Conservation (phyloP, 1,139 yeast genomes). For the Hyphopichia buzzinii region DNA sequence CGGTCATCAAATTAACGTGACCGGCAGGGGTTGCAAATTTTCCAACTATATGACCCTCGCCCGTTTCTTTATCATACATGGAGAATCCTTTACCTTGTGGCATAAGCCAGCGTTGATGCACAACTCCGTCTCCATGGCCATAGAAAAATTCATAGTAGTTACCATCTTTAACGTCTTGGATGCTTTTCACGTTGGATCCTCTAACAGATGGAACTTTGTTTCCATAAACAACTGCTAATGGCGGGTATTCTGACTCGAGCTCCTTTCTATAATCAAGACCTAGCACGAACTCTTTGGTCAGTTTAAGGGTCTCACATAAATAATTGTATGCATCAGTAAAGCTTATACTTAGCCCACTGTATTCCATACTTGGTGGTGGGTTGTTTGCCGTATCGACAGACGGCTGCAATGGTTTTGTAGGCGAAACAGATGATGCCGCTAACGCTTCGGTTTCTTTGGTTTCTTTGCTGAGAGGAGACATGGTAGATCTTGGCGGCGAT, state of each 20-base stretch:
- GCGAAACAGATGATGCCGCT: neutral
- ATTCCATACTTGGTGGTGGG: too few species aligned
- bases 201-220: conserved; percentile 80
- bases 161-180: conserved; percentile 67
- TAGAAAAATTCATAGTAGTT: conserved; percentile 73
- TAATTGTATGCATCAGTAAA: conserved; percentile 67
- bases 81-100: conserved; percentile 72
- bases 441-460: neutral
- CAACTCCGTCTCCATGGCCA: conserved; percentile 94
- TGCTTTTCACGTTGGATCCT: conserved; percentile 63
- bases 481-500: neutral
- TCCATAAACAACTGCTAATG: conserved; percentile 78
- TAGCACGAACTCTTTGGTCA: conserved; percentile 57
- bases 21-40: conserved; percentile 66
- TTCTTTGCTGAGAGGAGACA: neutral
- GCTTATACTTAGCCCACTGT: conserved; percentile 21
- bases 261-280: conserved; percentile 56
- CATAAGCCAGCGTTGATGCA: conserved; percentile 77
- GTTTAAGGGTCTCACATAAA: conserved; percentile 55
- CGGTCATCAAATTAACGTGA: conserved; percentile 78
- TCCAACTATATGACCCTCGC: conserved; percentile 56
- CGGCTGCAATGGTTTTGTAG: neutral
- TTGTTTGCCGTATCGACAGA: too few species aligned
- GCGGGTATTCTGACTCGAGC: conserved; percentile 60
- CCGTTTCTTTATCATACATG: conserved; percentile 27